Percentiles rank a stretch among this genome's conserved stretches.
These are phyloP conservation scores for Fusarium musae DNA, from an alignment of 2,329 filamentous ascomycete species.

Conservation along the genomic window DNA sequence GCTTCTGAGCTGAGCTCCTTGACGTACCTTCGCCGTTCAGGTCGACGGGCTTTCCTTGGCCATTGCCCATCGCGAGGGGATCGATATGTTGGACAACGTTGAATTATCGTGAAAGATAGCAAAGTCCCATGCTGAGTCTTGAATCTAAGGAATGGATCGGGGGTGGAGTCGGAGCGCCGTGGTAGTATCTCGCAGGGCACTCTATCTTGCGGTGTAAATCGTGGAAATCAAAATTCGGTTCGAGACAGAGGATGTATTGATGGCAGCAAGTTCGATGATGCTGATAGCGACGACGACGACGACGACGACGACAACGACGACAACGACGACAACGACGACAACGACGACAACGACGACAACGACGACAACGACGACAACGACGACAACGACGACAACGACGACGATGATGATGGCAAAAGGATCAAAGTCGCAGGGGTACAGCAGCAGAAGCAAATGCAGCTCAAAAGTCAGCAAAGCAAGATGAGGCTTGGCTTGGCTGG, in stretches of 20 bases:
- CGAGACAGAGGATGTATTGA: neutral
- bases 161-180: slow-evolving; percentile 42
- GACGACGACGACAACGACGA: neutral
- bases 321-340: neutral
- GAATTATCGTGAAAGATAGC: slow-evolving; percentile 46
- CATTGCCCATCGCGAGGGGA: slow-evolving; percentile 81
- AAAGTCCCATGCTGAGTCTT: slow-evolving; percentile 47
- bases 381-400: neutral
- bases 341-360: neutral
- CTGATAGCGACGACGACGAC: neutral
- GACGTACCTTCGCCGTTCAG: slow-evolving; percentile 87
- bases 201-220: slow-evolving; percentile 21
- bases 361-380: neutral
- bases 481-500: slow-evolving; percentile 35
- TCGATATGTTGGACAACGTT: slow-evolving; percentile 42
- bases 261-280: neutral
- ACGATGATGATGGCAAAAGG: slow-evolving; percentile 27
- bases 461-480: slow-evolving; percentile 36
- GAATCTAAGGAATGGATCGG: slow-evolving; percentile 34
- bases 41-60: slow-evolving; percentile 91
- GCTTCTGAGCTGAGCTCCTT: neutral
- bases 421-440: slow-evolving; percentile 23
- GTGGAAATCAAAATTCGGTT: neutral
- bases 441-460: slow-evolving; percentile 28
- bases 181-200: slow-evolving; percentile 37